Conservation (phyloP, 2,329 filamentous ascomycete genomes). For the Ilyonectria mors-panacis region DNA sequence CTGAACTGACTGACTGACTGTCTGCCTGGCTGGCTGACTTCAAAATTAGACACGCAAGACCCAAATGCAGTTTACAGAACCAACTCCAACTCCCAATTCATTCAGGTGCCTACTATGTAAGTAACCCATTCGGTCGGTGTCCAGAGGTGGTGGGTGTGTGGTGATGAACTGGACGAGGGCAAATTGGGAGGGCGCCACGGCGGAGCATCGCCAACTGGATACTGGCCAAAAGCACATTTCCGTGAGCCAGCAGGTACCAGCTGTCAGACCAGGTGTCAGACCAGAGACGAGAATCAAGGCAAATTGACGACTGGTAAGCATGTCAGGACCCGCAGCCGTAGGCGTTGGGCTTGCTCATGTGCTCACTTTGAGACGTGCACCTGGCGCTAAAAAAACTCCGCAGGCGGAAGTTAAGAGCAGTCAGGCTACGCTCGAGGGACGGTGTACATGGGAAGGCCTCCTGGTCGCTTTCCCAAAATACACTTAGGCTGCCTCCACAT, state of each 20-base stretch:
- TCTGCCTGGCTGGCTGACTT: not conserved
- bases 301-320: conserved; percentile 42
- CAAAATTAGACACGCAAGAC: not conserved
- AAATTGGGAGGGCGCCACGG: not conserved
- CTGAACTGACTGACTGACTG: not conserved
- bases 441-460: conserved; percentile 11
- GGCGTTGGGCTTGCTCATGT: conserved; percentile 63
- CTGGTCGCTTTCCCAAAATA: conserved; percentile 26
- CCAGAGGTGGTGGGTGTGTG: not conserved
- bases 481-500: conserved; percentile 20
- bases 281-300: conserved; percentile 17
- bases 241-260: not conserved
- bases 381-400: conserved; percentile 57
- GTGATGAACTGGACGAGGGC: not conserved
- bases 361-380: conserved; percentile 60
- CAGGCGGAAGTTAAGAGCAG: conserved; percentile 52
- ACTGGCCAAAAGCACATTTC: not conserved
- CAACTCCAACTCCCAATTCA: conserved; percentile 2
- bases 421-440: conserved; percentile 26
- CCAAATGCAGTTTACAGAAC: conserved; percentile 6
- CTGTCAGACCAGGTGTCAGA: conserved; percentile 16
- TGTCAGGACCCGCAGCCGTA: conserved; percentile 56
- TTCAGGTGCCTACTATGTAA: not conserved
- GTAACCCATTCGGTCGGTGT: not conserved
- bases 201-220: not conserved